Evolutionary conservation across 805 yeast species (phyloP).

Genomic region (Diddensiella santjacobensis): DNA sequence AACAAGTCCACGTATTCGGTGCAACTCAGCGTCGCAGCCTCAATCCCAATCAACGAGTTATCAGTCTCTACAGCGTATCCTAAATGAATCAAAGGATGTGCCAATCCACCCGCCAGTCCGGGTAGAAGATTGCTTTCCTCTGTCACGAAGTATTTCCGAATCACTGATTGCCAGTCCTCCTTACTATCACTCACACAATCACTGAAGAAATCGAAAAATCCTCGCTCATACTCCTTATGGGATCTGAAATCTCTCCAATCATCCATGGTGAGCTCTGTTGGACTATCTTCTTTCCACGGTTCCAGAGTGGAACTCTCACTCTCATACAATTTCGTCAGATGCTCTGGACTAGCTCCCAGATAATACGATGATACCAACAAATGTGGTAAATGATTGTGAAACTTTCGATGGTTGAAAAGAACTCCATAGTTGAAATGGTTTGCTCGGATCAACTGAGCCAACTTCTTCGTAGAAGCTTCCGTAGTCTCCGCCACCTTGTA

Average conservation of each 20-base stretch:
- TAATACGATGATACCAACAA: slow-evolving; percentile 34
- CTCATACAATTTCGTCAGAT: slow-evolving; percentile 32
- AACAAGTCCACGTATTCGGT: slow-evolving; percentile 18
- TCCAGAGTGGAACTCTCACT: slow-evolving; percentile 20
- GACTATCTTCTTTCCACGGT: slow-evolving; percentile 38
- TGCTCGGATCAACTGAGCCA: slow-evolving; percentile 31
- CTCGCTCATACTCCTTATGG: slow-evolving; percentile 31
- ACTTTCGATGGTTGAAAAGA: slow-evolving; percentile 26
- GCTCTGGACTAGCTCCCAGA: slow-evolving; percentile 35
- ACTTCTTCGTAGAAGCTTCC: slow-evolving; percentile 21
- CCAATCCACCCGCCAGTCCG: slow-evolving; percentile 26
- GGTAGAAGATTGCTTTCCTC: slow-evolving; percentile 17
- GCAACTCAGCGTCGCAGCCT: slow-evolving; percentile 33
- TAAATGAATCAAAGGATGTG: slow-evolving; percentile 35
- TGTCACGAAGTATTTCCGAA: slow-evolving; percentile 23
- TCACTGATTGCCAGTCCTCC: slow-evolving; percentile 34
- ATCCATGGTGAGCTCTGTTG: slow-evolving; percentile 36
- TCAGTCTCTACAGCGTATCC: slow-evolving; percentile 36
- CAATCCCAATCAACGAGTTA: slow-evolving; percentile 33
- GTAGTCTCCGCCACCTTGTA: slow-evolving; percentile 17
- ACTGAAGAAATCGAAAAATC: slow-evolving; percentile 38
- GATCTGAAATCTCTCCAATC: slow-evolving; percentile 34
- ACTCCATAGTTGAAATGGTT: slow-evolving; percentile 31
- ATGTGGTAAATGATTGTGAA: slow-evolving; percentile 34
- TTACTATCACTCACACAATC: slow-evolving; percentile 34